Conservation (phyloP, 257 asterid genomes). For the Solanum paucissectum region DNA sequence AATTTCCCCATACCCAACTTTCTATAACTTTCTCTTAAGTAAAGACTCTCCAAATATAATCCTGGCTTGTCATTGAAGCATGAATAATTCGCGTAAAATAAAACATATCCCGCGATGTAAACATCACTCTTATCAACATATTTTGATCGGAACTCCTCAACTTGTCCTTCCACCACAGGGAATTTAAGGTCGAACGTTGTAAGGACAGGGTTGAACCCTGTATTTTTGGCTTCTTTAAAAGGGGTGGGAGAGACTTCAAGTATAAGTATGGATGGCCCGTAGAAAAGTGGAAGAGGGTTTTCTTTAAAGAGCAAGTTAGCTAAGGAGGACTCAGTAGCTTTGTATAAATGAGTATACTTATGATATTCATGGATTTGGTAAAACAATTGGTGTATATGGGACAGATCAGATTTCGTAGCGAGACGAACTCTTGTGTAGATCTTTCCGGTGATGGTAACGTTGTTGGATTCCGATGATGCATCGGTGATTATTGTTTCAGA, state of each 20-base stretch:
- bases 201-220: background rate
- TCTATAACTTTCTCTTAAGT: background rate
- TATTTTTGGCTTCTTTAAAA: background rate
- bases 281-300: background rate
- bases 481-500: background rate
- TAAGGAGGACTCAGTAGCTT: background rate
- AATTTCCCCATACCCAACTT: background rate
- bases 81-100: conserved; percentile 1
- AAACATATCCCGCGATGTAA: background rate
- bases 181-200: background rate
- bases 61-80: background rate
- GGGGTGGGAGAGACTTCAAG: background rate
- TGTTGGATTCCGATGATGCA: background rate
- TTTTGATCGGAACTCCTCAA: background rate
- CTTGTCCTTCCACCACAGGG: background rate
- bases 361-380: background rate
- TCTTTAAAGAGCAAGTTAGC: background rate
- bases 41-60: conserved; percentile 3
- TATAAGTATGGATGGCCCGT: background rate
- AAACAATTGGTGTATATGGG: background rate
- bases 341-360: background rate
- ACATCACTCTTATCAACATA: background rate
- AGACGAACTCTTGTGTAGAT: background rate
- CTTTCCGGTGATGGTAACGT: background rate
- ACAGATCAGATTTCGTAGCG: background rate